Base-by-base conservation (phyloP, 768 basidiomycete species). In the Suillus brevipes region DNA sequence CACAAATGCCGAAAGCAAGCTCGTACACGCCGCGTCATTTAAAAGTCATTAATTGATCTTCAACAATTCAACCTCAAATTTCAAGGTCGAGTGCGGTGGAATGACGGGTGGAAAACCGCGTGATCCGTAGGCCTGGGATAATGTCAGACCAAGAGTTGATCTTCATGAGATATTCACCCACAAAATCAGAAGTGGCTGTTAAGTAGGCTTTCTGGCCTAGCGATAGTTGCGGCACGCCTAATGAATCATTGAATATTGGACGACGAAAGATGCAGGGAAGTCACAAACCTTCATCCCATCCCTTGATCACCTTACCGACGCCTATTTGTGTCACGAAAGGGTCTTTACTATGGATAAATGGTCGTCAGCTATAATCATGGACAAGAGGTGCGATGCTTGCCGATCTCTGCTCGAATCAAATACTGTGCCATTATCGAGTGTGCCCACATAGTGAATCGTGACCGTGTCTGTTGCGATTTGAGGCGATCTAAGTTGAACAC, bases 211-310 rank as follows among this genome's bases (percentile, higher is more conserved):
- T 94, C 76, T 90, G 72, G 68, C 92, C 92, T 38, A 92, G 42
- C 13, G 91, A 92, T 67, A 95, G 79, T 78, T 92, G 81, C 6
- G 83, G 86, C 18, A 96, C 92, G 59, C 88, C 92, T 94, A 71
- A 66, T 62, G 60, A 66, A 71, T 66, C 65, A 67, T 74, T 68
- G 60, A n/a, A n/a, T n/a, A 34, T 49, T 23, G 55, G 18, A 10
- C 36, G 60, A 7, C 10, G 31, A n/a, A 55, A 42, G 13, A 40
- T 14, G 4, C 42, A 36, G 52, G 23, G 10, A 14, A 16, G 9
- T 34, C 42, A 77, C 83, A 70, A 68, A 89, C 94, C 94, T 75
- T 94, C 91, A 72, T 95, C 94, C 94, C 93, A 95, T 37, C 94
- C 92, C 72, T 83, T 89, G 79, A 96, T 95, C 56, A 96, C 94